These are phyloP conservation scores for Sporothrix pallida DNA, from an alignment of 2,329 filamentous ascomycete species.

Conservation along the genomic window DNA sequence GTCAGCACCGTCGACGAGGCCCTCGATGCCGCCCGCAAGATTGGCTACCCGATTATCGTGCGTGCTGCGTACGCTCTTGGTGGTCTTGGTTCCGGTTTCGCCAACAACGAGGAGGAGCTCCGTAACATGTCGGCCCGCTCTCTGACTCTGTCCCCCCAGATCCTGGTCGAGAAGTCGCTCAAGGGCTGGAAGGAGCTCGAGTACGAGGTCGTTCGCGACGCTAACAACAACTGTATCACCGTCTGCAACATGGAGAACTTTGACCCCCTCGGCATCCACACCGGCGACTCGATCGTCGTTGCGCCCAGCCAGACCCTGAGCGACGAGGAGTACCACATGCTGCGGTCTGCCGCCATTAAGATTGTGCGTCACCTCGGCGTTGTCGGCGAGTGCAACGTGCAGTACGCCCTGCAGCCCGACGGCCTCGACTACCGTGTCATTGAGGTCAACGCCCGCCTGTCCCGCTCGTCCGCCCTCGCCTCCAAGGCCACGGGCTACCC, in stretches of 20 bases:
- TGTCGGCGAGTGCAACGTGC: slow-evolving; percentile 97
- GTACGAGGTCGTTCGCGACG: slow-evolving; percentile 97
- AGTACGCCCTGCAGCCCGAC: slow-evolving; percentile 95
- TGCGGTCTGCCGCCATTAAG: slow-evolving; percentile 95
- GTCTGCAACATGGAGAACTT: slow-evolving; percentile 99
- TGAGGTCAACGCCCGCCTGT: slow-evolving; percentile 98
- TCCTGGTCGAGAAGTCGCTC: slow-evolving; percentile 96
- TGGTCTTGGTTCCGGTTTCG: slow-evolving; percentile 95
- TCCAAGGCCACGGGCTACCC: slow-evolving; percentile 99
- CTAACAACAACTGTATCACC: slow-evolving; percentile 97
- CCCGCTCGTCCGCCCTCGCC: slow-evolving; percentile 92
- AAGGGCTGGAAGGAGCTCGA: slow-evolving; percentile 99
- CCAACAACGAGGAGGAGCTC: slow-evolving; percentile 90
- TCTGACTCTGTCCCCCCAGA: slow-evolving; percentile 91
- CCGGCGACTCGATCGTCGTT: slow-evolving; percentile 97
- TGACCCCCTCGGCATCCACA: slow-evolving; percentile 95
- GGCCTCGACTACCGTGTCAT: slow-evolving; percentile 98
- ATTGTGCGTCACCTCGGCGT: slow-evolving; percentile 97
- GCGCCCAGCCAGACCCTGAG: slow-evolving; percentile 95
- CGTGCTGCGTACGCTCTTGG: slow-evolving; percentile 95
- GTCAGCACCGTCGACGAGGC: slow-evolving; percentile 92
- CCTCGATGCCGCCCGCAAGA: slow-evolving; percentile 79
- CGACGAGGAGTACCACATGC: slow-evolving; percentile 99
- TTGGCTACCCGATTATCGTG: slow-evolving; percentile 98
- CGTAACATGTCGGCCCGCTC: slow-evolving; percentile 92